A percentile compares a stretch with the other conserved stretches of the same genome.
These are phyloP conservation scores for Boletus semigastroideus DNA, from an alignment of 1,284 basidiomycete genomes.

Conservation along the genomic window DNA sequence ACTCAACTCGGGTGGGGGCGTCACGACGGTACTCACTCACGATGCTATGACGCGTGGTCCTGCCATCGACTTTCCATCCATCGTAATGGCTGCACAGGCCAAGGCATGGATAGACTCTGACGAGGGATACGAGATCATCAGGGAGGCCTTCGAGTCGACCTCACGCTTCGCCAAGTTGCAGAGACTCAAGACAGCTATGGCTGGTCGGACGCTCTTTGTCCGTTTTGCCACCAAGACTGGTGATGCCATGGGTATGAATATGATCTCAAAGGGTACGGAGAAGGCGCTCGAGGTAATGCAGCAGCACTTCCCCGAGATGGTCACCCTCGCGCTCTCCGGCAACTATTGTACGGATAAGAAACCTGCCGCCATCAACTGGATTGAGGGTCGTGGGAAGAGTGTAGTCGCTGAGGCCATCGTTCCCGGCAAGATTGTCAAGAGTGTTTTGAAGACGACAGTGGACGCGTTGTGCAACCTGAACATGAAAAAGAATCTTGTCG, in stretches of 20 bases:
- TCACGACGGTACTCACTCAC: conserved; percentile 89
- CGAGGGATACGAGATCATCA: conserved; percentile 78
- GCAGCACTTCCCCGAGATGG: conserved; percentile 88
- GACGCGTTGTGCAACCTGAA: conserved; percentile 90
- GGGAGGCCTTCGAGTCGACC: conserved; percentile 91
- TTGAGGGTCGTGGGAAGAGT: conserved; percentile 97
- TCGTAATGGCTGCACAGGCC: conserved; percentile 79
- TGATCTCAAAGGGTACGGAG: conserved; percentile 97
- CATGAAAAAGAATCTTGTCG: conserved; percentile 96
- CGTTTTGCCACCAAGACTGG: conserved; percentile 95
- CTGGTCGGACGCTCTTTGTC: conserved; percentile 92
- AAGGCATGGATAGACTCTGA: conserved; percentile 89
- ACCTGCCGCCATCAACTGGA: conserved; percentile 99
- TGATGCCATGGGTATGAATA: conserved; percentile 99
- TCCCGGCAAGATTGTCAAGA: conserved; percentile 85
- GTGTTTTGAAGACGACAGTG: conserved; percentile 95
- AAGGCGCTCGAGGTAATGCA: conserved; percentile 86
- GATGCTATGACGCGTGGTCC: conserved; percentile 99
- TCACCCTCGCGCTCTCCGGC: conserved; percentile 90
- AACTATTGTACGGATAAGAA: conserved; percentile 99
- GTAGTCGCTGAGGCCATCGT: conserved; percentile 96
- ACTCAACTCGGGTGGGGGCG: conserved; percentile 93
- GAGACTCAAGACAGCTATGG: conserved; percentile 82
- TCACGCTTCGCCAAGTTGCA: conserved; percentile 87
- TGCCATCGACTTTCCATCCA: conserved; percentile 91